Evolutionary conservation across 805 yeast genomes (phyloP).

Genomic region (Candida ponderosae): DNA sequence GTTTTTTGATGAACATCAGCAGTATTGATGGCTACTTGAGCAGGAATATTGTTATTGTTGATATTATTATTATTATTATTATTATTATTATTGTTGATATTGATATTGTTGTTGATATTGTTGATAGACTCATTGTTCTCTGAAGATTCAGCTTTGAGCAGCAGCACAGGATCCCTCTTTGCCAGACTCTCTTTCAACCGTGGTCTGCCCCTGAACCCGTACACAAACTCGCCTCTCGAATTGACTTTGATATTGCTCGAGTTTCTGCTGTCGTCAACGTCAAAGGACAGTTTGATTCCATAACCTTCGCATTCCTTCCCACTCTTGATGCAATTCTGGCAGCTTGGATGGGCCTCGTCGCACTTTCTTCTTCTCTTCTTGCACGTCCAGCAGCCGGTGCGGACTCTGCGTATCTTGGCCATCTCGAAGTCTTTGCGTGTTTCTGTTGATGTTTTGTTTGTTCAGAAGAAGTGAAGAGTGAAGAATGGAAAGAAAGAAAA

Average conservation of each 20-base stretch:
- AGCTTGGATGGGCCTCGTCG: slow-evolving; percentile 45
- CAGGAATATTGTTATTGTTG: too few species aligned
- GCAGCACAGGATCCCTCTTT: slow-evolving; percentile 11
- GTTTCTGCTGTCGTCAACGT: slow-evolving; percentile 39
- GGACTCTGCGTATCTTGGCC: slow-evolving; percentile 37
- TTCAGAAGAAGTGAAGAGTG: too few species aligned
- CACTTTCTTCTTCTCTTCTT: slow-evolving; percentile 47
- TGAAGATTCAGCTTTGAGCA: slow-evolving; percentile 17
- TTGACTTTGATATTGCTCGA: slow-evolving; percentile 9
- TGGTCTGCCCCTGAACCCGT: slow-evolving; percentile 38
- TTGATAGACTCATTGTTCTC: slow-evolving; percentile 1
- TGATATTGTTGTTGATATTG: neutral
- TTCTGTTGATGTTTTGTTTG: too few species aligned
- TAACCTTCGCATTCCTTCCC: slow-evolving; percentile 44
- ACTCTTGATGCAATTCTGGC: slow-evolving; percentile 37
- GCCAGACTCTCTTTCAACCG: slow-evolving; percentile 26
- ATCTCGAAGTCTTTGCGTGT: too few species aligned
- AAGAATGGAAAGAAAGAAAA: too few species aligned
- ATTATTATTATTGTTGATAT: neutral
- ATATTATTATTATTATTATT: too few species aligned
- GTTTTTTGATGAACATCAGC: too few species aligned
- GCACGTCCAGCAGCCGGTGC: slow-evolving; percentile 56
- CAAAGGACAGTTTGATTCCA: slow-evolving; percentile 38
- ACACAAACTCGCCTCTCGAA: slow-evolving; percentile 27
- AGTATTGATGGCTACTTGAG: too few species aligned